A percentile compares a stretch with the other conserved stretches of the same genome.
phyloP scores from a whole-genome alignment of 2,329 filamentous ascomycete genomes.

The Plectosphaerella plurivora region DNA sequence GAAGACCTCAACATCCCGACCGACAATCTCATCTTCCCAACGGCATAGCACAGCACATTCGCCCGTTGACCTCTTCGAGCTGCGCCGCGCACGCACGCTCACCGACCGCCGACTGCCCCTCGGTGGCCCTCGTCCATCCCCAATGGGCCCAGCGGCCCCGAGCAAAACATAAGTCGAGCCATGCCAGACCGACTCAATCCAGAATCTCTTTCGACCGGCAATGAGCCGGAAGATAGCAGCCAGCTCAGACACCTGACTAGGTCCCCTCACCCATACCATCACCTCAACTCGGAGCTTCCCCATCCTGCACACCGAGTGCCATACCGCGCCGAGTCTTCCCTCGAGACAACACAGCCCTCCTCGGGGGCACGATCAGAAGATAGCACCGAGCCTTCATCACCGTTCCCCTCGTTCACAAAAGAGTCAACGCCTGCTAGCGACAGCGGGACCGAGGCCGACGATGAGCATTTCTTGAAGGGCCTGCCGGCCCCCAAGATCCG shows the following conservation, averaged over 20 bases:
- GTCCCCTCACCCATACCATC: conserved; percentile 66
- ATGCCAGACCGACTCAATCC: conserved; percentile 43
- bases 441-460: conserved; percentile 91
- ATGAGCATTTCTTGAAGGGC: conserved; percentile 84
- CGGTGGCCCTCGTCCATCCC: conserved; percentile 6
- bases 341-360: conserved; percentile 2
- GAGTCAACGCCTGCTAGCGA: conserved; percentile 68
- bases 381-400: conserved; percentile 7
- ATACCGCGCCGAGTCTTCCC: conserved; percentile 15
- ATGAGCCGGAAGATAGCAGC: conserved; percentile 30
- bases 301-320: conserved; percentile 38
- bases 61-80: not conserved
- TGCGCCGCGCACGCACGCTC: too few species aligned
- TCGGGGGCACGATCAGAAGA: not conserved
- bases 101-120: not conserved
- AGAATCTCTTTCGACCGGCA: conserved; percentile 21
- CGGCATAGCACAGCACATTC: not conserved
- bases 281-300: conserved; percentile 50
- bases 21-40: not conserved
- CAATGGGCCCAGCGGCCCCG: not conserved
- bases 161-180: conserved; percentile 24
- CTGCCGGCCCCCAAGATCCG: conserved; percentile 73
- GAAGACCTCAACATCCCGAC: not conserved
- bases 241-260: conserved; percentile 48
- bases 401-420: conserved; percentile 31